These are phyloP conservation scores for Eurotiales sp. DNA, from an alignment of 2,329 filamentous ascomycete genomes.

Conservation along the genomic window DNA sequence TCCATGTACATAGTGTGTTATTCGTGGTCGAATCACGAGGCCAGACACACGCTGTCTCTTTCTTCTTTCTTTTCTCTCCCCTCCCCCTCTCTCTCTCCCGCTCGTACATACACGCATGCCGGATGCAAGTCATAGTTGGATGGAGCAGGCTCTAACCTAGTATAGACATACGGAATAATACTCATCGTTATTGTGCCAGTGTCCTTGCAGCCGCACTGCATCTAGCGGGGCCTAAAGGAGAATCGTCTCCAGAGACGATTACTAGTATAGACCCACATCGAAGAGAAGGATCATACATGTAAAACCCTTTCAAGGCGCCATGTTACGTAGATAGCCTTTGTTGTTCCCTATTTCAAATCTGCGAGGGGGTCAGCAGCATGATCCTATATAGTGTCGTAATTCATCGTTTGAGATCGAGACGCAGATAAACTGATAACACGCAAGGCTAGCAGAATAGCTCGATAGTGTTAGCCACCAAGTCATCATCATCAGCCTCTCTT, in stretches of 20 bases:
- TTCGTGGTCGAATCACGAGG: constrained; percentile 9
- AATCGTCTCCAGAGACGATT: not conserved
- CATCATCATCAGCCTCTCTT: not conserved
- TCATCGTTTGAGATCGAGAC: constrained; percentile 1
- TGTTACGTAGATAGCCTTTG: constrained; percentile 9
- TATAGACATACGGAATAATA: not conserved
- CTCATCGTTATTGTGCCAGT: not conserved
- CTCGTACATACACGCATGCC: not conserved
- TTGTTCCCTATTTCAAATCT: constrained; percentile 6
- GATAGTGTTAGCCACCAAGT: constrained; percentile 1
- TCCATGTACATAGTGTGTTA: no score
- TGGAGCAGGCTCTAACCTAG: not conserved
- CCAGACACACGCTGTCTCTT: not conserved
- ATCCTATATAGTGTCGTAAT: not conserved
- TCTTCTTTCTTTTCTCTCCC: no score
- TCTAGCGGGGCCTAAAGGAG: constrained; percentile 4
- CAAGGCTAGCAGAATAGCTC: constrained; percentile 7
- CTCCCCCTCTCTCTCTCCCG: no score
- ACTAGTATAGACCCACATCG: not conserved
- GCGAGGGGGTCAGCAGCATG: constrained; percentile 7
- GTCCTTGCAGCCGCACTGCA: constrained; percentile 10
- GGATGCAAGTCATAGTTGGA: not conserved
- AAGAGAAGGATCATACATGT: constrained; percentile 8
- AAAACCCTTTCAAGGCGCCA: not conserved
- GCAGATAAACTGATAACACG: constrained; percentile 7